Percentiles rank a stretch among this genome's conserved stretches.
These are phyloP conservation scores for Sclerotinia trifoliorum DNA, from an alignment of 2,329 filamentous ascomycete species.

Conservation along the genomic window DNA sequence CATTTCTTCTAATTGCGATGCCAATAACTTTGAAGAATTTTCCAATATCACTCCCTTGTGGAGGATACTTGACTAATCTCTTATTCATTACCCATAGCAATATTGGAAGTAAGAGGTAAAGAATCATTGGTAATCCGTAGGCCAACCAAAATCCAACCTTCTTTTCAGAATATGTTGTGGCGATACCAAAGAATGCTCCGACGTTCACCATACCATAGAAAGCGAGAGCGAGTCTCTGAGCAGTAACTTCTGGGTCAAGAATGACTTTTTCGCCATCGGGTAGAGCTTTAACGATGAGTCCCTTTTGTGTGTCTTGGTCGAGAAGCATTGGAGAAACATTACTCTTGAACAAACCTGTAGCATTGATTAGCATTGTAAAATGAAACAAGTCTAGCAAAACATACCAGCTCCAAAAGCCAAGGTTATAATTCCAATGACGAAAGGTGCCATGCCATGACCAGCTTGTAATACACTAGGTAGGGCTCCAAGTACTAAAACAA, in stretches of 20 bases:
- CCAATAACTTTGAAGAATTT: conserved; percentile 46
- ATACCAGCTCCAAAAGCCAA: conserved; percentile 37
- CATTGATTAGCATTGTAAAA: conserved; percentile 46
- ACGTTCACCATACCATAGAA: conserved; percentile 72
- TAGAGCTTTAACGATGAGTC: conserved; percentile 45
- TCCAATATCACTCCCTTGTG: conserved; percentile 47
- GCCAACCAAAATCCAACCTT: conserved; percentile 52
- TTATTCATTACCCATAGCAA: conserved; percentile 43
- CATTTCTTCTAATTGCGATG: conserved; percentile 50
- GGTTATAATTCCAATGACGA: conserved; percentile 34
- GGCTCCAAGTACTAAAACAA: conserved; percentile 50
- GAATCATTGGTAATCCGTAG: conserved; percentile 49
- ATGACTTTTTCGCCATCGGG: conserved; percentile 61
- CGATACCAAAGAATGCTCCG: conserved; percentile 53
- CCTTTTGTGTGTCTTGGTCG: conserved; percentile 52
- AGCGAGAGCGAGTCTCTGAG: conserved; percentile 45
- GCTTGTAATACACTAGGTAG: conserved; percentile 28
- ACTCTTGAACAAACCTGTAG: conserved; percentile 65
- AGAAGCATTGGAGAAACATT: conserved; percentile 64
- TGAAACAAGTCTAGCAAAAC: conserved; percentile 42
- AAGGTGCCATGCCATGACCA: conserved; percentile 62
- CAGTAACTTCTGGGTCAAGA: conserved; percentile 57
- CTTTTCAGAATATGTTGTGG: conserved; percentile 45
- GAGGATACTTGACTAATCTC: conserved; percentile 47
- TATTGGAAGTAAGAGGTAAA: conserved; percentile 61